Evolutionary conservation across 1,139 yeast species (phyloP), one percentile per base, ranked within the genome.

Genomic region (Yamadazyma sp.): DNA sequence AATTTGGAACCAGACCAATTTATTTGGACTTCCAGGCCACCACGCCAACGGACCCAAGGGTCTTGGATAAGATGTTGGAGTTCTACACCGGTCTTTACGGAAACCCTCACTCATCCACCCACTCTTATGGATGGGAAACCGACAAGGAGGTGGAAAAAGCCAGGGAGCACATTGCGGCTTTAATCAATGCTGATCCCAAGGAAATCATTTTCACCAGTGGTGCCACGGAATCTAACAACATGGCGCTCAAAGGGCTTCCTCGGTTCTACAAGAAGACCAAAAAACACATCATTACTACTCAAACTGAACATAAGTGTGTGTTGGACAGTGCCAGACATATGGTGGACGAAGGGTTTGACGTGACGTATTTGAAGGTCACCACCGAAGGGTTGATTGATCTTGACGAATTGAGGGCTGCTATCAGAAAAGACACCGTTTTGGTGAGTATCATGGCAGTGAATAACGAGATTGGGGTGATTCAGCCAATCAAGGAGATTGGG

Each of bases 111-210:
- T 88, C 97, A 4, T 82, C 95, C 39, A 94, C 98, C 10, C 97
- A 92, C 59, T 79, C 96, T n/a, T 92, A 92, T 59, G 99, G 99
- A 26, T 92, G 99, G 99, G 99, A 92, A 66, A 86, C 98, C 5
- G 97, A 90, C 43, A 78, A 77, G 51, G 96, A 86, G 44, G 95
- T 94, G 25, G 98, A 92, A 57, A 70, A 69, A 40, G 96, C 98
- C 3, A 79, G 99, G 55, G 74, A 70, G 38, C 75, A 89, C 52
- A 73, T 92, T 40, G 97, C 98, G 3, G 71, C 73, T 28, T 77
- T 92, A 38, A 89, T 94, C 51, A 80, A 81, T 27, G 98, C 98
- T 18, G 97, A 92, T 59, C 89, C 97, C 35, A 92, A 90, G 67
- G 98, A 94, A 66, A 92, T 92, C 52, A 85, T 92, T 39, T 90